These are phyloP conservation scores for Zopfia rhizophila DNA, from an alignment of 2,329 filamentous ascomycete genomes.

Conservation along the genomic window DNA sequence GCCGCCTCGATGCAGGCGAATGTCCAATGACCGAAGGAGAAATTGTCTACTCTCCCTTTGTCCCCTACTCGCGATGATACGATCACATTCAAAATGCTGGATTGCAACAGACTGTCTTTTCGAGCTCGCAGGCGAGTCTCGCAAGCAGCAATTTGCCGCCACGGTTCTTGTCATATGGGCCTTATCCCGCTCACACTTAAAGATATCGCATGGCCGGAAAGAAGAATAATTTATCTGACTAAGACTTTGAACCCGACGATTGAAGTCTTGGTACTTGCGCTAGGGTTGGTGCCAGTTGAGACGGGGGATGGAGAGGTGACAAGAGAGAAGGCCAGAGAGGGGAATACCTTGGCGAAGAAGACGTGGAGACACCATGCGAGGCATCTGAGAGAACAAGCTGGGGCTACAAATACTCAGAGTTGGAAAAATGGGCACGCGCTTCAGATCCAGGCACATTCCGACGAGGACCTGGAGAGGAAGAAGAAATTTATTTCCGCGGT, in stretches of 20 bases:
- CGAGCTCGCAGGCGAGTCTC: constrained; percentile 33
- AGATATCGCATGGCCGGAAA: constrained; percentile 46
- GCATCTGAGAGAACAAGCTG: too few species aligned
- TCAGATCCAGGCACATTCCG: too few species aligned
- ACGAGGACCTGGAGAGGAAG: constrained; percentile 12
- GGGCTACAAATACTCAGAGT: too few species aligned
- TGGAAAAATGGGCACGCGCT: too few species aligned
- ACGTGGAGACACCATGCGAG: constrained; percentile 21
- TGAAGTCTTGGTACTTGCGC: constrained; percentile 36
- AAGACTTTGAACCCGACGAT: constrained; percentile 17
- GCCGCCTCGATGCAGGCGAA: too few species aligned
- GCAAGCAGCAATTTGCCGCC: constrained; percentile 46
- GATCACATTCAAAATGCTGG: constrained; percentile 37
- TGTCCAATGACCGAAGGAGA: too few species aligned
- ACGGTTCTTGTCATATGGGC: constrained; percentile 46
- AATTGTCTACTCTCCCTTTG: constrained; percentile 33
- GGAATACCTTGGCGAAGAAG: constrained; percentile 17
- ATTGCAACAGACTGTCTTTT: constrained; percentile 39
- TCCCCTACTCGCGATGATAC: constrained; percentile 25
- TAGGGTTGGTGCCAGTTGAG: constrained; percentile 33
- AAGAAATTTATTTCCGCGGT: constrained; percentile 28
- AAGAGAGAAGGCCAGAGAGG: constrained; percentile 4
- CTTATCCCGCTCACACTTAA: constrained; percentile 45
- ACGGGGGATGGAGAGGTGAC: constrained; percentile 14
- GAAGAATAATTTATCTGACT: constrained; percentile 34